Percentiles rank a stretch among this genome's conserved stretches.
These are phyloP conservation scores for Yamadazyma sp. DNA, from an alignment of 1,139 yeast species.

Conservation along the genomic window DNA sequence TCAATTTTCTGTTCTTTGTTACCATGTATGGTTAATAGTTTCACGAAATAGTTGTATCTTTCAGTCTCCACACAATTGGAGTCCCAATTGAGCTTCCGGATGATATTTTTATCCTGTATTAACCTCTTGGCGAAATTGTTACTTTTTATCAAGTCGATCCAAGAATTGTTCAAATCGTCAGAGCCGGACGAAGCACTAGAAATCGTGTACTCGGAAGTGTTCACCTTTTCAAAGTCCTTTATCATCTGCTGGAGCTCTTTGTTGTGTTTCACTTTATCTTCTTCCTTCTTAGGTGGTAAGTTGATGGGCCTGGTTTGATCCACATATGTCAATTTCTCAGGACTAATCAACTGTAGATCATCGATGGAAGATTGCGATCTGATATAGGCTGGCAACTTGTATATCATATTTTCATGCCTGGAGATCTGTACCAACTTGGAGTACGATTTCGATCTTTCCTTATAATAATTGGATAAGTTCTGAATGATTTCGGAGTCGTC, in stretches of 20 bases:
- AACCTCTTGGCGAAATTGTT: slow-evolving; percentile 27
- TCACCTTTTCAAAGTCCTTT: slow-evolving; percentile 27
- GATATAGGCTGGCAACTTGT: slow-evolving; percentile 40
- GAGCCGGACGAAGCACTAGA: slow-evolving; percentile 21
- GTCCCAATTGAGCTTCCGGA: slow-evolving; percentile 42
- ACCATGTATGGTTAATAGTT: slow-evolving; percentile 18
- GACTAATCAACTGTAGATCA: slow-evolving; percentile 41
- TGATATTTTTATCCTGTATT: slow-evolving; percentile 27
- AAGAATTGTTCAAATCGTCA: neutral
- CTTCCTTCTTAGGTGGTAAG: slow-evolving; percentile 40
- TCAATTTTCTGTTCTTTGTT: slow-evolving; percentile 7
- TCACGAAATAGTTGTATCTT: slow-evolving; percentile 30
- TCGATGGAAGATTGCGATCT: slow-evolving; percentile 45
- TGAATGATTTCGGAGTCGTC: slow-evolving; percentile 37
- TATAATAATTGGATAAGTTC: slow-evolving; percentile 39
- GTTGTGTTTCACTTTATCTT: slow-evolving; percentile 40
- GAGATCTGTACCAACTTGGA: slow-evolving; percentile 31
- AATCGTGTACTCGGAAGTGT: slow-evolving; percentile 21
- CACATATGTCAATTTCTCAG: slow-evolving; percentile 37
- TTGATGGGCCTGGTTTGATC: slow-evolving; percentile 50
- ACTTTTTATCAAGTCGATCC: slow-evolving; percentile 17
- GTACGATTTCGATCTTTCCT: slow-evolving; percentile 36
- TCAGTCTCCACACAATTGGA: slow-evolving; percentile 31
- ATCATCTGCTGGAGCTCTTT: slow-evolving; percentile 38
- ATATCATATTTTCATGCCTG: slow-evolving; percentile 36